Evolutionary conservation across 441 rosid species (phyloP).

Genomic region (Mallotus japonicus): DNA sequence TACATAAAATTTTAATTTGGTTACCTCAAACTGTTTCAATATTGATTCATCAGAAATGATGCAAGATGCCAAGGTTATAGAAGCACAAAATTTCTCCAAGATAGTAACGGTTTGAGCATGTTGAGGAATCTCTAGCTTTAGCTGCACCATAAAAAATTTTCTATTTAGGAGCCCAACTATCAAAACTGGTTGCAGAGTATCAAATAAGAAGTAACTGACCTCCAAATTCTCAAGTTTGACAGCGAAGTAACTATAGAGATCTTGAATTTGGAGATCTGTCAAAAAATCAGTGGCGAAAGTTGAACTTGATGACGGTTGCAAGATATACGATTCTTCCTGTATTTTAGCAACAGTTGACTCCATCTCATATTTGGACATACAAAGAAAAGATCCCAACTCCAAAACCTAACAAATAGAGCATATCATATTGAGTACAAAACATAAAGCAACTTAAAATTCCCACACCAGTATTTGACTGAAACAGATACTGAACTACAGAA

Average conservation of each 20-base stretch:
- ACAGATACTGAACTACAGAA: not conserved
- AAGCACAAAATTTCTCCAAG: constrained; percentile 61
- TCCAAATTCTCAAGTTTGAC: constrained; percentile 54
- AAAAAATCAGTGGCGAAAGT: constrained; percentile 29
- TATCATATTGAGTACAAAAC: constrained; percentile 15
- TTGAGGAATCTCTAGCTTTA: constrained; percentile 43
- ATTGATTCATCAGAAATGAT: constrained; percentile 65
- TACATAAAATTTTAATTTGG: constrained; percentile 17
- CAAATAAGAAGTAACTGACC: constrained; percentile 40
- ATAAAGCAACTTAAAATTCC: constrained; percentile 1
- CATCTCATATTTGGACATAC: constrained; percentile 40
- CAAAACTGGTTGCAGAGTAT: constrained; percentile 16
- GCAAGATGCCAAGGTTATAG: constrained; percentile 49
- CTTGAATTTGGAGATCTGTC: constrained; percentile 39
- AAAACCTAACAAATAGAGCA: constrained; percentile 50
- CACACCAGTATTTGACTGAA: not conserved
- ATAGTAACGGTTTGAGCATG: constrained; percentile 40
- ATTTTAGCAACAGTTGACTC: constrained; percentile 35
- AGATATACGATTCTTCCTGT: constrained; percentile 37
- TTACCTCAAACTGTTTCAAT: constrained; percentile 82
- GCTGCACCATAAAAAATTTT: constrained; percentile 47
- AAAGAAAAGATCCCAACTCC: constrained; percentile 46
- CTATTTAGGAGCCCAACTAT: constrained; percentile 23
- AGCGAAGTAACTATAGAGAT: constrained; percentile 62
- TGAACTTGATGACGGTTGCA: constrained; percentile 37